These are phyloP conservation scores for Cercospora beticola DNA, from an alignment of 2,329 filamentous ascomycete species.

Conservation along the genomic window DNA sequence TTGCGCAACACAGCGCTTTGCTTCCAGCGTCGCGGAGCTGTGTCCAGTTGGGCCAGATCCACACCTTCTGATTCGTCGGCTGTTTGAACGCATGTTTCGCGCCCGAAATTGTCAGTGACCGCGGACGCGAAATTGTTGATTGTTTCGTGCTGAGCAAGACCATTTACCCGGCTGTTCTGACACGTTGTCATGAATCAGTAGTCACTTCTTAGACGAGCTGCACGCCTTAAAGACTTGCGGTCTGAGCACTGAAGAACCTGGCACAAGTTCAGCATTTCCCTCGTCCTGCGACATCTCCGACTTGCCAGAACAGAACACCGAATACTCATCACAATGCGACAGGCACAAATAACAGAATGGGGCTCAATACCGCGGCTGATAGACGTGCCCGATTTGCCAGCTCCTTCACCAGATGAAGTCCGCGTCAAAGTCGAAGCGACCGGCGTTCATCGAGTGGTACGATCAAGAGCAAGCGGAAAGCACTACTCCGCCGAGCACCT, in stretches of 20 bases:
- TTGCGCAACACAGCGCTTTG: not conserved
- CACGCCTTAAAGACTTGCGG: not conserved
- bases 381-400: slow-evolving; percentile 38
- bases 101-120: not conserved
- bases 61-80: not conserved
- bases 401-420: slow-evolving; percentile 38
- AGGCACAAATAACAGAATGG: slow-evolving; percentile 46
- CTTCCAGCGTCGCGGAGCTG: not conserved
- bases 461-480: slow-evolving; percentile 53
- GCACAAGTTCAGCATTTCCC: not conserved
- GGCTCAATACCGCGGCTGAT: slow-evolving; percentile 38
- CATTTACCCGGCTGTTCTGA: not conserved
- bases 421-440: slow-evolving; percentile 55
- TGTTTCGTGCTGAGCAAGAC: not conserved
- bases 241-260: not conserved
- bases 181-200: not conserved
- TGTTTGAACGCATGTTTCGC: not conserved
- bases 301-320: not conserved
- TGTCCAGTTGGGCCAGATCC: not conserved
- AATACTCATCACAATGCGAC: slow-evolving; percentile 35
- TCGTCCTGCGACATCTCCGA: not conserved
- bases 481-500: slow-evolving; percentile 54
- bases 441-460: slow-evolving; percentile 57
- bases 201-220: not conserved
- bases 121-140: not conserved